phyloP scores from a whole-genome alignment of 768 basidiomycete genomes.

The Rhodocollybia butyracea region DNA sequence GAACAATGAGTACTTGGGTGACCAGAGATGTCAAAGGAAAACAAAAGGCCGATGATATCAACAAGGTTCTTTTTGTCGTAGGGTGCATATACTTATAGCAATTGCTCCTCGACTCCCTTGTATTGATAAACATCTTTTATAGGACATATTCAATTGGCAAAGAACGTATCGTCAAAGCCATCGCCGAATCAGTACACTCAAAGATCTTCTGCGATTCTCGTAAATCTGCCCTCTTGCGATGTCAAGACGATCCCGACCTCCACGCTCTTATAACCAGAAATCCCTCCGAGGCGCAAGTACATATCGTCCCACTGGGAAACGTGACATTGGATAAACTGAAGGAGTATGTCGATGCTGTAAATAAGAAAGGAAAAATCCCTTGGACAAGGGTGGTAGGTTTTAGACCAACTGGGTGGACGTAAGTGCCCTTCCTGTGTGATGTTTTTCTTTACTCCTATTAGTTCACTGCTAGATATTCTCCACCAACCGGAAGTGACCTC shows the following conservation, averaged over 20 bases:
- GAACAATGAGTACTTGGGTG: conserved; percentile 52
- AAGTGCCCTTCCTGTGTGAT: conserved; percentile 27
- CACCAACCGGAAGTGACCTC: conserved; percentile 59
- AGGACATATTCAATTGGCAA: conserved; percentile 98
- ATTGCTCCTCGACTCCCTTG: not conserved
- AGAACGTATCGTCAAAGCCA: conserved; percentile 94
- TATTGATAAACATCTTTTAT: conserved; percentile 4
- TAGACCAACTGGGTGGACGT: conserved; percentile 97
- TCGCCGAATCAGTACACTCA: conserved; percentile 75
- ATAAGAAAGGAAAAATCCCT: conserved; percentile 64
- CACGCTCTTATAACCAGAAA: conserved; percentile 73
- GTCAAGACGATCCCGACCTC: conserved; percentile 82
- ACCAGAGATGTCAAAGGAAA: conserved; percentile 22
- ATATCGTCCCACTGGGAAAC: conserved; percentile 75
- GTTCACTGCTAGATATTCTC: conserved; percentile 55
- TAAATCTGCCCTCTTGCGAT: conserved; percentile 79
- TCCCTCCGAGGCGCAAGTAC: conserved; percentile 75
- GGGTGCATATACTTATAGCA: conserved; percentile 46
- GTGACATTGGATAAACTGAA: conserved; percentile 78
- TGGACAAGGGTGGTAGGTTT: conserved; percentile 79
- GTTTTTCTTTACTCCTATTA: not conserved
- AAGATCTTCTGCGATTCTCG: conserved; percentile 89
- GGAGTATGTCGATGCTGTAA: conserved; percentile 72
- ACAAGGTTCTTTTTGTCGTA: conserved; percentile 56
- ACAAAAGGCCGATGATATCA: conserved; percentile 29